Base-by-base conservation (phyloP, 225 moss, liverwort and hornwort species). In the Asterella californica region DNA sequence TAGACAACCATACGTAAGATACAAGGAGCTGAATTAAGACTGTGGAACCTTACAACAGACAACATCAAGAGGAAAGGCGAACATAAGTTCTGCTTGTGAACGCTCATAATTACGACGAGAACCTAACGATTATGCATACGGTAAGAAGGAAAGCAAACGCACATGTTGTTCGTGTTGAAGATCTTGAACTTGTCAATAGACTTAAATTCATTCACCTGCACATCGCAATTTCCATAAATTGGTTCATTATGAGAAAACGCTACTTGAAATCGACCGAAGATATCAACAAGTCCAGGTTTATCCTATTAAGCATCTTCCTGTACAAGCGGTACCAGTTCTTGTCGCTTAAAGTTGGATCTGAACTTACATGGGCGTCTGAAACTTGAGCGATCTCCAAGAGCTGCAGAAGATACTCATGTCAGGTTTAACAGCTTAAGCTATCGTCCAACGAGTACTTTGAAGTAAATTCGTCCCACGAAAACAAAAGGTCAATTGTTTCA, bases 141-240 rank as follows among this genome's bases (percentile, higher is more conserved):
- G 18, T 74, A 18, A 9, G 45, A 24, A 42, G 24, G 1, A 38
- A n/a, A 34, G n/a, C 30, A 70, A 66, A 42, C 88, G 69, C 85
- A 94, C 93, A 99, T 89, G 79, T 99, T 99, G 85, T 99, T 99
- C 54, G 99, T 99, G 84, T 99, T 99, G 92, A 99, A 99, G 72
- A 99, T 99, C 84, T 99, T 99, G 87, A 99, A 99, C 84, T 99
- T 99, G 84, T 95, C 86, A 52, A 99, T 99, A 47, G 99, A 99
- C 87, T 99, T 99, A 86, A 99, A 99, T 82, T 99, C 99, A 21
- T 80, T 86, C 63, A 99, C 92, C 96, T 96, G 90, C 83, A 82
- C 48, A 81, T 37, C 27, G 19, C 12, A 64, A 59, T 22, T 59
- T 76, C 46, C 27, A 47, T 2, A 45, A 10, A 12, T 11, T 71